Evolutionary conservation across 768 basidiomycete genomes (phyloP).

Genomic region (Chalciporus sphaerocephalus): DNA sequence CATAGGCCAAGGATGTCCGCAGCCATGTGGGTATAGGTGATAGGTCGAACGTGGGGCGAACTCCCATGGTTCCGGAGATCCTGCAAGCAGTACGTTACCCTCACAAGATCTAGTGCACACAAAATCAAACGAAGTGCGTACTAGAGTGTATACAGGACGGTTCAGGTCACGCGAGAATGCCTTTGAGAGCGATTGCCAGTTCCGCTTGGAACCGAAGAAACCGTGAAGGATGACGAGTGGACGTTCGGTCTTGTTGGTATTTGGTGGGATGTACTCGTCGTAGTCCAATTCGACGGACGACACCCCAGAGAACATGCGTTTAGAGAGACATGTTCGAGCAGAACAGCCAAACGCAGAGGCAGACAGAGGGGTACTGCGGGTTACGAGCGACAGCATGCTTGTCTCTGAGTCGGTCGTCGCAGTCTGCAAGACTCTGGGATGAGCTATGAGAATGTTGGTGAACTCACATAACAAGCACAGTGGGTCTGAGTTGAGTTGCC

Average conservation of each 20-base stretch:
- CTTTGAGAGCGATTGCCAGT: slow-evolving; percentile 81
- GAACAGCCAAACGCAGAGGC: background rate
- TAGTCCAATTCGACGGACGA: slow-evolving; percentile 29
- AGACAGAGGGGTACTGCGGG: background rate
- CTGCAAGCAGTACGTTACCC: slow-evolving; percentile 33
- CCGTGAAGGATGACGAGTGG: slow-evolving; percentile 61
- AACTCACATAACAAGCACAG: too few relatives aligned
- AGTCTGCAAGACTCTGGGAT: background rate
- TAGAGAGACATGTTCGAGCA: slow-evolving; percentile 1
- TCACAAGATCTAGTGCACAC: background rate
- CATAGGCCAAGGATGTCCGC: slow-evolving; percentile 71
- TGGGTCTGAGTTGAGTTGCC: too few relatives aligned
- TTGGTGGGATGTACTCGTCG: slow-evolving; percentile 28
- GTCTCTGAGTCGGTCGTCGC: background rate
- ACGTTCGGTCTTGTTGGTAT: slow-evolving; percentile 31
- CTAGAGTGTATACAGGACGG: slow-evolving; percentile 72
- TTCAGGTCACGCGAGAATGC: slow-evolving; percentile 61
- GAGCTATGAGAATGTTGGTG: background rate
- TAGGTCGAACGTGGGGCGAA: slow-evolving; percentile 70
- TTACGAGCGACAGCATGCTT: slow-evolving; percentile 13
- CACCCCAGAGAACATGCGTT: slow-evolving; percentile 12
- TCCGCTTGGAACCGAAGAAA: slow-evolving; percentile 79
- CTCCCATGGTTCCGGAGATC: slow-evolving; percentile 88
- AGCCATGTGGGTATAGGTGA: slow-evolving; percentile 79
- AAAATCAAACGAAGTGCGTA: slow-evolving; percentile 25